Conservation (phyloP, 371 early-diverging fungal genomes). For the Mucor racemosus region DNA sequence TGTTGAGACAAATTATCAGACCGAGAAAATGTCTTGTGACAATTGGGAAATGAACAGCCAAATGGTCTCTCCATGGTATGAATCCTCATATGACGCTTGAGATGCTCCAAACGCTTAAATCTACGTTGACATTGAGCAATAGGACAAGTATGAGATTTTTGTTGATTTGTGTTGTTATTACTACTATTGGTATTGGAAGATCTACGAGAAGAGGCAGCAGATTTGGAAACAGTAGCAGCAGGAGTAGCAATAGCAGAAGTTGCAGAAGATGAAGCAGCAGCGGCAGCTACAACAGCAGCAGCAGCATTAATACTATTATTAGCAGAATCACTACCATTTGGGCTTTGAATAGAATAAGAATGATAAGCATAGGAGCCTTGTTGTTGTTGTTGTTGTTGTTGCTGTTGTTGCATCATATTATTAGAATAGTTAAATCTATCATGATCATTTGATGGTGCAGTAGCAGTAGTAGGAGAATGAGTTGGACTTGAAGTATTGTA, state of each 20-base stretch:
- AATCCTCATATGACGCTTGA: conserved; percentile 87
- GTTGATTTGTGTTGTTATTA: neutral
- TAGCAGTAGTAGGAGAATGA: neutral
- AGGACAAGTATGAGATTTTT: conserved; percentile 32
- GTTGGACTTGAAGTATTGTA: neutral
- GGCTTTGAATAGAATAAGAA: neutral
- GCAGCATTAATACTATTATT: neutral
- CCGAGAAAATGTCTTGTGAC: conserved; percentile 79
- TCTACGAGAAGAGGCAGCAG: neutral
- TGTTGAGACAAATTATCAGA: conserved; percentile 75
- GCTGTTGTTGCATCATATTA: neutral
- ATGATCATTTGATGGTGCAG: neutral
- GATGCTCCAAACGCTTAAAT: conserved; percentile 85
- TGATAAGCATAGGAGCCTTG: neutral
- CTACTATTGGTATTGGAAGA: neutral
- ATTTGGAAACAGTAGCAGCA: neutral
- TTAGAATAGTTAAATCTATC: neutral
- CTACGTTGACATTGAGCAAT: conserved; percentile 53
- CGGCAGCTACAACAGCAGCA: neutral
- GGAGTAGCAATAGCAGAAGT: neutral
- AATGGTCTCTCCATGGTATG: conserved; percentile 83
- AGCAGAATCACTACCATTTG: neutral
- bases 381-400: neutral
- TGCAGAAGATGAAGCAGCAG: conserved; percentile 1
- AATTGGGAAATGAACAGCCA: conserved; percentile 60